These are phyloP conservation scores for Orbilia ellipsospora DNA, from an alignment of 2,329 filamentous ascomycete species.

Conservation along the genomic window DNA sequence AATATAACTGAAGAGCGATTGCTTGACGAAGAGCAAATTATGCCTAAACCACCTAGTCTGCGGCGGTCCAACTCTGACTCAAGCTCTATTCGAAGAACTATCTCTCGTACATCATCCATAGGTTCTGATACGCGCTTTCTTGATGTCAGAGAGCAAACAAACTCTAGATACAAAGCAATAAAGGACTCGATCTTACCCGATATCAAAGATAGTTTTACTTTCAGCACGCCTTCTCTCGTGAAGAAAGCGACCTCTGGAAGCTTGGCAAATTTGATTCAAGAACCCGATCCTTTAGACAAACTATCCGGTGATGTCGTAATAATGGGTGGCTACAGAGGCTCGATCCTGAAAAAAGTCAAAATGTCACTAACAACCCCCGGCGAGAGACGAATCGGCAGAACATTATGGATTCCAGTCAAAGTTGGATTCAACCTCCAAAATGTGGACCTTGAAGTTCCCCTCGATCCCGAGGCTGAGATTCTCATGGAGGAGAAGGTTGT, in stretches of 20 bases:
- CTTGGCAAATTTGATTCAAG: constrained; percentile 56
- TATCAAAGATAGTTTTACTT: constrained; percentile 46
- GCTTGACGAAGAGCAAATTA: not conserved
- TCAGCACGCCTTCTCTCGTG: constrained; percentile 27
- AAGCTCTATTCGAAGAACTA: constrained; percentile 60
- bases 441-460: constrained; percentile 87
- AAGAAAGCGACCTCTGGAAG: constrained; percentile 31
- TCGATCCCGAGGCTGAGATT: constrained; percentile 84
- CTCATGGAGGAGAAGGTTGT: constrained; percentile 84
- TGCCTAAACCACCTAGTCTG: not conserved
- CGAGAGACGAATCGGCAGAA: constrained; percentile 74
- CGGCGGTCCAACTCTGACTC: constrained; percentile 41
- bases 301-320: constrained; percentile 87
- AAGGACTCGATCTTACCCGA: constrained; percentile 68
- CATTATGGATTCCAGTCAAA: constrained; percentile 86
- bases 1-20: not conserved
- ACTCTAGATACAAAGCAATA: constrained; percentile 88
- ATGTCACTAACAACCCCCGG: constrained; percentile 72
- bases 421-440: constrained; percentile 91
- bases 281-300: constrained; percentile 69
- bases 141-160: constrained; percentile 84
- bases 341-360: constrained; percentile 76
- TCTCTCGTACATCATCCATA: constrained; percentile 82
- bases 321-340: constrained; percentile 90
- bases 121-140: constrained; percentile 85